phyloP scores from a whole-genome alignment of 75 land plant species.

The Larix kaempferi region DNA sequence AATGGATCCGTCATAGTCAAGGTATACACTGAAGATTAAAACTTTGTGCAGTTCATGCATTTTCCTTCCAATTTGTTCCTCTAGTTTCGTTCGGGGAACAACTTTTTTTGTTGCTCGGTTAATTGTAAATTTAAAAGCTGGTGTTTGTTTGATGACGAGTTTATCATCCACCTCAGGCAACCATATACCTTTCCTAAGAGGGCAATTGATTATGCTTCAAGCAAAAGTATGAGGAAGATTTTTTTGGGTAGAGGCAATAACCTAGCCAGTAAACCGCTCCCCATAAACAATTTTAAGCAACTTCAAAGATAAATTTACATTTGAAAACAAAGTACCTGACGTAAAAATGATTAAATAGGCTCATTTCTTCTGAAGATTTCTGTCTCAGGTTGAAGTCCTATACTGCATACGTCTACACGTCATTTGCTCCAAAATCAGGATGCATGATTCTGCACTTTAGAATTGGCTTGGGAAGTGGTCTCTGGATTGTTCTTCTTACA shows the following conservation, averaged over 20 bases:
- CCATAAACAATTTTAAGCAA: not conserved
- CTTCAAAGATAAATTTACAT: not conserved
- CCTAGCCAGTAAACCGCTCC: not conserved
- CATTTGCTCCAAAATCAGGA: too few relatives aligned
- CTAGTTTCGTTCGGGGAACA: too few relatives aligned
- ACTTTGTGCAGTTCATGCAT: too few relatives aligned
- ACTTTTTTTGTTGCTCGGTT: too few relatives aligned
- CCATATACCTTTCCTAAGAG: too few relatives aligned
- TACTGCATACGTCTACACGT: slow-evolving; percentile 17
- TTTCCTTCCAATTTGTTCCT: too few relatives aligned
- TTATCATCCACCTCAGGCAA: too few relatives aligned
- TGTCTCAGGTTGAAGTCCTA: slow-evolving; percentile 26
- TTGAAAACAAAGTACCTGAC: not conserved
- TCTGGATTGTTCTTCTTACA: slow-evolving; percentile 34
- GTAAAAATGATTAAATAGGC: not conserved
- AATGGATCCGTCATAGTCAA: slow-evolving; percentile 7
- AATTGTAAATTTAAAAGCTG: too few relatives aligned
- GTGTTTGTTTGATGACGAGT: too few relatives aligned
- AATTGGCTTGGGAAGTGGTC: slow-evolving; percentile 29
- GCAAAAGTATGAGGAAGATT: too few relatives aligned
- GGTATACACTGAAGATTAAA: not conserved
- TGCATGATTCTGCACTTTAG: slow-evolving; percentile 17
- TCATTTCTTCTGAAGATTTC: not conserved
- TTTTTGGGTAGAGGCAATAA: not conserved
- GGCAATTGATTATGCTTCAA: too few relatives aligned